A percentile compares a stretch with the other conserved stretches of the same genome.
phyloP scores from a whole-genome alignment of 2,329 filamentous ascomycete species.

The Aspergillus oerlinghausenensis region DNA sequence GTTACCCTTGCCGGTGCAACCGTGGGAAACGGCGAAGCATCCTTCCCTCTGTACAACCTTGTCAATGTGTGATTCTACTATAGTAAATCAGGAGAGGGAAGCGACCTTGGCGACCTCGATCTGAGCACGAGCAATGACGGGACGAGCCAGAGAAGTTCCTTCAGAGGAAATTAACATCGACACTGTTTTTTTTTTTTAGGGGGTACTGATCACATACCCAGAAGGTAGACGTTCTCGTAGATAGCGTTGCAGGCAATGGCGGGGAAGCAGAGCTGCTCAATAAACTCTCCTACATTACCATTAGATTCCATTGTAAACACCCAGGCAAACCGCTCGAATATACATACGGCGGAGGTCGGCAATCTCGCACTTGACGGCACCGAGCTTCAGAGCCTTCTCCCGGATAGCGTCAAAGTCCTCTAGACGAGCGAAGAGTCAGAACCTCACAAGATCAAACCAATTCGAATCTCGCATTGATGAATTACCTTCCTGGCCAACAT shows the following conservation, averaged over 20 bases:
- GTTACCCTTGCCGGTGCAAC: slow-evolving; percentile 46
- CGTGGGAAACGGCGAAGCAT: slow-evolving; percentile 43
- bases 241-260: slow-evolving; percentile 62
- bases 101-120: slow-evolving; percentile 28
- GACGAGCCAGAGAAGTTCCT: slow-evolving; percentile 41
- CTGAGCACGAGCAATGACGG: slow-evolving; percentile 46
- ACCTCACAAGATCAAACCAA: neutral
- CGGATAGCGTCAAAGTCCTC: slow-evolving; percentile 71
- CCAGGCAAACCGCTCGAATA: neutral
- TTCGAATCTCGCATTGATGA: neutral
- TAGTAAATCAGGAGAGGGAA: neutral
- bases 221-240: slow-evolving; percentile 63
- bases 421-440: slow-evolving; percentile 16
- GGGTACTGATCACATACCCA: slow-evolving; percentile 40
- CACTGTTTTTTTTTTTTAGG: neutral
- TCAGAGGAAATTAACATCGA: slow-evolving; percentile 4
- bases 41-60: slow-evolving; percentile 33
- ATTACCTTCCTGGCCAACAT: slow-evolving; percentile 64
- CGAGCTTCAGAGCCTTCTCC: slow-evolving; percentile 66
- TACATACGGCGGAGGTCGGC: slow-evolving; percentile 55
- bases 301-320: neutral
- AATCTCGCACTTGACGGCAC: slow-evolving; percentile 61
- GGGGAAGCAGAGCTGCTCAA: slow-evolving; percentile 75
- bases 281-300: slow-evolving; percentile 54
- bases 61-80: neutral